Evolutionary conservation across 352 stramenopile genomes (phyloP).

Genomic region (Globisporangium rhizosaccharum): DNA sequence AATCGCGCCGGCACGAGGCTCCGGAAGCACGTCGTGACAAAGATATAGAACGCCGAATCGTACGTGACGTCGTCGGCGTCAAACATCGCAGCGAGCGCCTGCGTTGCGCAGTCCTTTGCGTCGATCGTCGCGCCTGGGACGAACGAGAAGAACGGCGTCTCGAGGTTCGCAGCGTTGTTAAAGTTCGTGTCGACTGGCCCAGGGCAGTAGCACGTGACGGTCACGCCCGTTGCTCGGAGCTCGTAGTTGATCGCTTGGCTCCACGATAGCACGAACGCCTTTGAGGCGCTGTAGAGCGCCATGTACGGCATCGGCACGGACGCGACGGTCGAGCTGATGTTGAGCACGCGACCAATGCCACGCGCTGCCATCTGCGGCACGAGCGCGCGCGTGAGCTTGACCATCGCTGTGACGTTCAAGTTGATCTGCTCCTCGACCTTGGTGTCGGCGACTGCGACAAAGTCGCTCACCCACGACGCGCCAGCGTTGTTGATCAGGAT

Average conservation of each 20-base stretch:
- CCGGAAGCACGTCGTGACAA: constrained; percentile 24
- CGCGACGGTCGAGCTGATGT: constrained; percentile 65
- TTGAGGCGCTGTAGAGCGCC: constrained; percentile 78
- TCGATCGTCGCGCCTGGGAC: constrained; percentile 25
- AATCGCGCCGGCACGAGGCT: constrained; percentile 33
- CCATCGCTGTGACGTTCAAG: constrained; percentile 59
- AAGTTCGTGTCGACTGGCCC: constrained; percentile 77
- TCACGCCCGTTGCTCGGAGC: constrained; percentile 63
- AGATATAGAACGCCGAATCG: constrained; percentile 37
- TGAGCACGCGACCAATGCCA: constrained; percentile 68
- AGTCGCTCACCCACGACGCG: constrained; percentile 31
- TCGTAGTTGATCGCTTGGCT: constrained; percentile 82
- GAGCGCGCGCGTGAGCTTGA: constrained; percentile 58
- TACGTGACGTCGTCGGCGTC: constrained; percentile 37
- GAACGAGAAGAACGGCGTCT: constrained; percentile 34
- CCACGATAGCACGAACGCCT: constrained; percentile 70
- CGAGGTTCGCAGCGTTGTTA: constrained; percentile 26
- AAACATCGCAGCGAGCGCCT: constrained; percentile 60
- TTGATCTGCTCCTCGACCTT: constrained; percentile 61
- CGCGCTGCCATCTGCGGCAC: constrained; percentile 70
- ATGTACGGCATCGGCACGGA: constrained; percentile 45
- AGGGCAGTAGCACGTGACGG: constrained; percentile 72
- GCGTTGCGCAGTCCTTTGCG: constrained; percentile 33
- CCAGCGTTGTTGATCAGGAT: constrained; percentile 86
- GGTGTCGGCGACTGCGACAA: constrained; percentile 30